Evolutionary conservation across 306 rosid genomes (phyloP), one percentile per base, ranked within the genome.

Genomic region (Lablab purpureus): DNA sequence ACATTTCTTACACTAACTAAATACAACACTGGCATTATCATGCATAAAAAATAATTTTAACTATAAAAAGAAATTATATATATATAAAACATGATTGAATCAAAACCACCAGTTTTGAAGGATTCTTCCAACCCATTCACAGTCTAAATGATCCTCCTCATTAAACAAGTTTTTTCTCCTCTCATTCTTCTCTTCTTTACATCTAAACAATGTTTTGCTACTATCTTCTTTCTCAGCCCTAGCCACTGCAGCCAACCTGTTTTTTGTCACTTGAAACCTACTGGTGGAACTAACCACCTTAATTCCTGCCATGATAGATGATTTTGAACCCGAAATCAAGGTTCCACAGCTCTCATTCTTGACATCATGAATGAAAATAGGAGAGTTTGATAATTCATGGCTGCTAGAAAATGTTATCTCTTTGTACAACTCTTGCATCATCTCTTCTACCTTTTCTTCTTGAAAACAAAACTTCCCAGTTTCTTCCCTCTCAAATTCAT

Each of bases 371-470:
- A 23, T 22, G 9, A 12, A 22, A 56, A 56, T 10, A 55, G 15
- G 30, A 22, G 32, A 28, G 14, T 22, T 55, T 0, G 6, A 6
- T 21, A 28, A 0, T 55, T 2, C 62, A 55, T 55, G 10, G 37
- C 1, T 58, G 6, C 0, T 0, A 23, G 74, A 37, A 72, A 32
- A 10, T 37, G 73, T 13, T 7, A 82, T 66, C 50, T 77, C 86
- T 40, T 64, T 82, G 66, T 71, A 82, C 30, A 82, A 72, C 71
- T 82, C 75, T 59, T 54, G 82, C 82, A 60, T 14, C 25, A 69
- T 67, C 71, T 63, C 68, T 40, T 82, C 74, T 4, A 82, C 62
- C 63, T 56, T 41, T 19, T 82, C 85, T 51, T 82, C 82, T 51
- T 41, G 45, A 23, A 76, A 82, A 22, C 27, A 13, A 36, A 59